Percentiles rank a stretch among this genome's conserved stretches.
phyloP scores from a whole-genome alignment of 2,329 filamentous ascomycete genomes.

The Fusarium annulatum region DNA sequence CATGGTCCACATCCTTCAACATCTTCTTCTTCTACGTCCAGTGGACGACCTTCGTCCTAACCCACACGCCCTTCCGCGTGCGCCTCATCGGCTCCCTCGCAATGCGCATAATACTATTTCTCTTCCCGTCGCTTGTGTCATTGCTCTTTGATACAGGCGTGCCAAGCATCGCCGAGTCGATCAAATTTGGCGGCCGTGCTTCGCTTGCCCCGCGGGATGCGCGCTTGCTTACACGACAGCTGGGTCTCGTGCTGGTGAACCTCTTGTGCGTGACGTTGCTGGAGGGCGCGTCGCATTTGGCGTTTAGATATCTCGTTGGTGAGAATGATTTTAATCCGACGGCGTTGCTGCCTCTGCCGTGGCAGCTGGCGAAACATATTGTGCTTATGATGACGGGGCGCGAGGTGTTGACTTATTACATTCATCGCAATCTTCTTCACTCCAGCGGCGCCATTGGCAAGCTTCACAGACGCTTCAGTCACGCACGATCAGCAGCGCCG shows the following conservation, averaged over 20 bases:
- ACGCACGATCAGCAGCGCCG: slow-evolving; percentile 65
- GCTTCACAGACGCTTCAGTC: slow-evolving; percentile 59
- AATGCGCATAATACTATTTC: slow-evolving; percentile 75
- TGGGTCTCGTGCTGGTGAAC: slow-evolving; percentile 60
- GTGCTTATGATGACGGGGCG: slow-evolving; percentile 56
- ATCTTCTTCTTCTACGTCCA: slow-evolving; percentile 91
- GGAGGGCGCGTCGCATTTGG: slow-evolving; percentile 57
- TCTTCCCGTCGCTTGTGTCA: slow-evolving; percentile 78
- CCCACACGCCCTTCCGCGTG: slow-evolving; percentile 78
- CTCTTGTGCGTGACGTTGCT: slow-evolving; percentile 56
- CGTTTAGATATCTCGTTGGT: slow-evolving; percentile 49
- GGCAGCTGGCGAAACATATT: slow-evolving; percentile 64
- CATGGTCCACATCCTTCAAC: slow-evolving; percentile 84
- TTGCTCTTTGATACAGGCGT: slow-evolving; percentile 77
- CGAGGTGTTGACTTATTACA: slow-evolving; percentile 75
- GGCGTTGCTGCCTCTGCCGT: slow-evolving; percentile 63
- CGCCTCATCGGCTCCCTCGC: slow-evolving; percentile 78
- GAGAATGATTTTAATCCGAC: slow-evolving; percentile 60
- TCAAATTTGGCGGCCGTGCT: slow-evolving; percentile 73
- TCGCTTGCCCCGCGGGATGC: slow-evolving; percentile 61
- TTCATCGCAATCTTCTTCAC: slow-evolving; percentile 80
- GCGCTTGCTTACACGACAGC: slow-evolving; percentile 48
- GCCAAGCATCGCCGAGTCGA: slow-evolving; percentile 73
- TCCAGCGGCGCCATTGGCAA: slow-evolving; percentile 50
- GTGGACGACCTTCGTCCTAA: slow-evolving; percentile 85